Evolutionary conservation across 805 yeast species (phyloP), one percentile per base, ranked within the genome.

Genomic region (Candida schatavii): DNA sequence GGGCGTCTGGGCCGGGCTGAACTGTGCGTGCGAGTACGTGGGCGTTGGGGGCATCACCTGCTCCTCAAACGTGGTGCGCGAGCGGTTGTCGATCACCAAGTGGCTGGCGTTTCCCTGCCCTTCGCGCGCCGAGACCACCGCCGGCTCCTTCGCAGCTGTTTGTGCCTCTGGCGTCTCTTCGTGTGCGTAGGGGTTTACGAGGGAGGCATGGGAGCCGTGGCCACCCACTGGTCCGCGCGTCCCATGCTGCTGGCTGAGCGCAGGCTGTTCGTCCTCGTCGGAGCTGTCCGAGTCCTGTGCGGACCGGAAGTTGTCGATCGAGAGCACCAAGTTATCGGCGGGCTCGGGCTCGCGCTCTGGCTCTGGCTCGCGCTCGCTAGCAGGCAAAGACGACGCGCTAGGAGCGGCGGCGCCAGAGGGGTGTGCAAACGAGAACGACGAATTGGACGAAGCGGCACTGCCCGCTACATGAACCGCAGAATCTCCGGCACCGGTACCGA

Each of bases 1-100:
- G 10, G 71, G 69, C 6, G 72, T 62, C 15, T 62, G 68, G 17
- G 66, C 57, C n/a, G n/a, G n/a, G n/a, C 43, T 36, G n/a, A 37
- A 35, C 22, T 41, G 35, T 2, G 43, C 40, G 27, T 47, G 38
- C 10, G 40, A 22, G 39, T 49, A 62, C 0, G 59, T 56, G 2
- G 68, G 66, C 1, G 66, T 57, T 3, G 69, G 70, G 1, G 67
- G 67, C 45, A 17, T 32, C 34, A 31, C 21, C 5, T 23, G 21
- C 11, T 31, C 35, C 11, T 31, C 35, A 13, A 31, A 31, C 13
- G 11, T 31, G 21, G 35, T 14, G 35, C 35, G 35, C 19, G 18
- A 17, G 7, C 35, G 18, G 11, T 17, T 31, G 18, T 31, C 35
- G 9, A 31, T 31, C 4, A 22, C 35, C 18, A 14, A 5, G 35